Base-by-base conservation (phyloP, 164 flowering plant species). In the Saururus chinensis region DNA sequence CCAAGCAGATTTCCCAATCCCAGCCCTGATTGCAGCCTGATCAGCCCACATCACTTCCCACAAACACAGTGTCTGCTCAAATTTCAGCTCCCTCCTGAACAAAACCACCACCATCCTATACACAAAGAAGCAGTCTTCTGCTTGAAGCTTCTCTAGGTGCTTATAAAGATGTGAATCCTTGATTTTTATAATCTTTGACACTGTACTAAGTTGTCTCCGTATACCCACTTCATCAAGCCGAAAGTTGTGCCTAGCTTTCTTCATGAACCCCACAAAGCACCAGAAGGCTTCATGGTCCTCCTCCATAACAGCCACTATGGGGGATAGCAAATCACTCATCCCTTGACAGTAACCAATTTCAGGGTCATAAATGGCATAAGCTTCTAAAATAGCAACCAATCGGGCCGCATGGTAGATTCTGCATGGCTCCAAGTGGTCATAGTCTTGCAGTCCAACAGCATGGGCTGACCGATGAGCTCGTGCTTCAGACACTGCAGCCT, bases 31-130 rank as follows among this genome's bases (percentile, higher is more conserved):
- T 4, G 98, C 98, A 7, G 92, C 92, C 68, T 88, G 96, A 68
- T 93, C 97, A 10, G 98, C 97, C 98, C 98, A 93, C 81, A 93
- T 84, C 16, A 93, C 96, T 69, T 93, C 97, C 98, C 98, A 93
- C 4, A 93, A 78, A 65, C 97, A 90, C 22, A 85, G 40, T 0
- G 96, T 90, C 76, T 90, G 97, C 74, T 90, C 96, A 45, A 84
- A 88, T 12, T 76, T 75, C 51, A 93, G 73, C 65, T 93, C 98
- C 71, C 98, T 81, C 67, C 98, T 78, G 55, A 93, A 90, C 19
- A 93, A 75, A n/a, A 93, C 98, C 45, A 93, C 85, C 70, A 93
- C 98, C 98, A 93, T 93, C 60, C 98, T 77, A 72, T 93, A 93
- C 40, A 93, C 97, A 40, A 93, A 93, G 70, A 86, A 88, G 74